Evolutionary conservation across 306 rosid species (phyloP), one percentile per base, ranked within the genome.

Genomic region (Lupinus albus): DNA sequence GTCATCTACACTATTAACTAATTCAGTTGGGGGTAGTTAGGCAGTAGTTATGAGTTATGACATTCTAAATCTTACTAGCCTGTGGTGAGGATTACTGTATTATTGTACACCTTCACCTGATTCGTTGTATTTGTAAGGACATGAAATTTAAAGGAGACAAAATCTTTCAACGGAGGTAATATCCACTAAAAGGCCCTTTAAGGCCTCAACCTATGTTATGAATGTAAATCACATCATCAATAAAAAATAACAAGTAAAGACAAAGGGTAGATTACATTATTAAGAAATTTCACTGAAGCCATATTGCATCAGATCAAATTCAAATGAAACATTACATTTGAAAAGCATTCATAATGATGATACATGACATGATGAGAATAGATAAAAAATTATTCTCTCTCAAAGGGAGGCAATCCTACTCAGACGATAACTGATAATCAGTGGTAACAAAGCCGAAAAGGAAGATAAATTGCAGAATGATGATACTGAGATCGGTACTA

Each of bases 381-480:
- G 30, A 57, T 47, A 57, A 14, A 50, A 72, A 56, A 38, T 36
- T 68, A 63, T 64, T 57, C 42, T 64, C 76, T 67, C 28, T 53
- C 15, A 5, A 45, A 64, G 60, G 68, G 63, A 64, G 63, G 56
- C 44, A 62, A 62, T 48, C 56, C 35, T 30, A 38, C 45, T 30
- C 13, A 3, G 73, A 52, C 30, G 62, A 64, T 56, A 73, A 35
- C 69, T 30, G 54, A 44, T 52, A 46, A 55, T 76, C 71, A 30
- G 70, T 61, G 64, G 64, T 66, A 61, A 61, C 47, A 61, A 49
- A 61, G 71, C 35, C 45, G 56, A 12, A 49, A 61, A 8, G 28
- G 44, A 51, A 72, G 75, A 75, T n/a, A 44, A 51, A 59, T 72
- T n/a, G 57, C 75, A 28, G n/a, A 30, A 66, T 42, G 65, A 33